phyloP scores from a whole-genome alignment of 202 grass and related monocot genomes.

The Setaria italica region DNA sequence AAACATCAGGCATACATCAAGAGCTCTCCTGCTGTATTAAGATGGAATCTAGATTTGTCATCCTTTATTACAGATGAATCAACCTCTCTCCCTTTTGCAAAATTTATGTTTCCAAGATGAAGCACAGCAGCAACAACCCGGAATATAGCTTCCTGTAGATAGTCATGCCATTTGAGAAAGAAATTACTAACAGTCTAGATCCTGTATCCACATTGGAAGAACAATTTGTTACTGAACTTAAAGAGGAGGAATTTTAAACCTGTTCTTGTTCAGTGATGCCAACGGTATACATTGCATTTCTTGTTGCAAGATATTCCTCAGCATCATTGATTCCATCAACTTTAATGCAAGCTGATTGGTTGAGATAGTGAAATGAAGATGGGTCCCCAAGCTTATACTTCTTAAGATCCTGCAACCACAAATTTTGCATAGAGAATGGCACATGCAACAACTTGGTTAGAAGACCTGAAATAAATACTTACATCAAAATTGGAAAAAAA shows the following conservation, averaged over 20 bases:
- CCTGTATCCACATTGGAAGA: slow-evolving; percentile 30
- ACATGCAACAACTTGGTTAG: slow-evolving; percentile 34
- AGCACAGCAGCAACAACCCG: slow-evolving; percentile 96
- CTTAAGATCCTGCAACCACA: slow-evolving; percentile 72
- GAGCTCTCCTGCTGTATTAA: slow-evolving; percentile 85
- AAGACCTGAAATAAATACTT: slow-evolving; percentile 32
- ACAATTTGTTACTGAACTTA: slow-evolving; percentile 39
- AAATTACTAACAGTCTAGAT: not conserved
- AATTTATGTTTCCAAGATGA: slow-evolving; percentile 97
- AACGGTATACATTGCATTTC: slow-evolving; percentile 91
- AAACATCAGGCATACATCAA: slow-evolving; percentile 71
- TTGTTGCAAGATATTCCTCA: slow-evolving; percentile 85
- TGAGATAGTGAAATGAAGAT: slow-evolving; percentile 81
- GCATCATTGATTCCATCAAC: slow-evolving; percentile 82
- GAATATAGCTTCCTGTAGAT: slow-evolving; percentile 89
- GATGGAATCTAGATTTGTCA: slow-evolving; percentile 91
- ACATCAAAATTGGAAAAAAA: slow-evolving; percentile 6
- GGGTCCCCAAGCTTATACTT: slow-evolving; percentile 82
- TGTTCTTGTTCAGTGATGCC: slow-evolving; percentile 85
- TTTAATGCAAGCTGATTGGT: slow-evolving; percentile 84
- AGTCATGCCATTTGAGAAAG: slow-evolving; percentile 42
- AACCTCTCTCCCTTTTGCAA: slow-evolving; percentile 80
- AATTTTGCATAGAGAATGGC: slow-evolving; percentile 45
- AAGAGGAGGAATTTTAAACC: slow-evolving; percentile 55
- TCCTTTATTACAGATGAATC: slow-evolving; percentile 97